Conservation (phyloP, 2,329 filamentous ascomycete species). For the Fusarium newnesense region DNA sequence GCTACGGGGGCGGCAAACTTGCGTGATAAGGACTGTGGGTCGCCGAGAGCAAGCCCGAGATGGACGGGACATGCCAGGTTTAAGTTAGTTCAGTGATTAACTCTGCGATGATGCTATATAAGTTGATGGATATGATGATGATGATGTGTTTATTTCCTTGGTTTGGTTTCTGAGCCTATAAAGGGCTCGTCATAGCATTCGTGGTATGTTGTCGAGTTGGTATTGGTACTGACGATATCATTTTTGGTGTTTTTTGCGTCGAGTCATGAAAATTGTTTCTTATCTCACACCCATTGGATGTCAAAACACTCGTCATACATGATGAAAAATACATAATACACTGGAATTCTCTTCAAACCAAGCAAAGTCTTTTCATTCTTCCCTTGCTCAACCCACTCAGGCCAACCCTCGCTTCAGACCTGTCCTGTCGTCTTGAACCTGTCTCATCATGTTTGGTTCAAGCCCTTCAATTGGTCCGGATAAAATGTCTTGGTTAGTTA, state of each 20-base stretch:
- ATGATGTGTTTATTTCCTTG: conserved; percentile 23
- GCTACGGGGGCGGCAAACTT: conserved; percentile 31
- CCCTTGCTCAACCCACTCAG: neutral
- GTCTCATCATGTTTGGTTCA: conserved; percentile 21
- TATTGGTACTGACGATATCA: conserved; percentile 24
- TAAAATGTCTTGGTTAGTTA: conserved; percentile 23
- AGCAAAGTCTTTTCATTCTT: neutral
- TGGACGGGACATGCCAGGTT: conserved; percentile 32
- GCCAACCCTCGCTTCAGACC: conserved; percentile 15
- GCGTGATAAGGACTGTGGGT: conserved; percentile 46
- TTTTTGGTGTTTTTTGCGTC: conserved; percentile 31
- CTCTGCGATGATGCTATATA: conserved; percentile 14
- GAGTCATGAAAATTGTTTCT: conserved; percentile 10
- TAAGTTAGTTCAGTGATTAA: neutral
- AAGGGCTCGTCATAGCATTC: conserved; percentile 10
- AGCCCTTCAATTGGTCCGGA: conserved; percentile 35
- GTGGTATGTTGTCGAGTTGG: conserved; percentile 17
- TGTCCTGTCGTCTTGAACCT: conserved; percentile 6
- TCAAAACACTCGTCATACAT: neutral
- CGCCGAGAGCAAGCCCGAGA: conserved; percentile 47
- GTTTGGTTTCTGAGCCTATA: neutral
- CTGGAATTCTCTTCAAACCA: neutral
- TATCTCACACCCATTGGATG: neutral
- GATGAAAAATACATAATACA: neutral
- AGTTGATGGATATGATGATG: conserved; percentile 22